phyloP scores from a whole-genome alignment of 768 basidiomycete genomes.

The Russula sp. region DNA sequence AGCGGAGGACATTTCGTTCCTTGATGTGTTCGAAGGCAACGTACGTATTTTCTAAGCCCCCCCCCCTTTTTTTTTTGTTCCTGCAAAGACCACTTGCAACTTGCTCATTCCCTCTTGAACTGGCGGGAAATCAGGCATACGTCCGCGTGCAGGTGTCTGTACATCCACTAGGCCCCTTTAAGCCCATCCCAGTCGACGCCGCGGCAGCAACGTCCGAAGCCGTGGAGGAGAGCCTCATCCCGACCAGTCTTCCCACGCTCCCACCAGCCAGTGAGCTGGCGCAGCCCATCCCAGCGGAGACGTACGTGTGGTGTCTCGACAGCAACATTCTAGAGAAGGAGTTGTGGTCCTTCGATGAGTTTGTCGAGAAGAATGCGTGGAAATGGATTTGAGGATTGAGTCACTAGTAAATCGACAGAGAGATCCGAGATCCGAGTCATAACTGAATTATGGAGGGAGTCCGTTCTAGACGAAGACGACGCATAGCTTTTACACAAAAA shows the following conservation, averaged over 20 bases:
- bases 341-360: slow-evolving; percentile 80
- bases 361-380: slow-evolving; percentile 66
- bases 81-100: too few relatives aligned
- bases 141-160: slow-evolving; percentile 44
- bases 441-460: too few relatives aligned
- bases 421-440: too few relatives aligned
- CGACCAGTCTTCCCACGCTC: slow-evolving; percentile 37
- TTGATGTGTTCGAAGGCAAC: slow-evolving; percentile 80
- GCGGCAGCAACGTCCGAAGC: neutral
- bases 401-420: too few relatives aligned
- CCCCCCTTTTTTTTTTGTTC: too few relatives aligned
- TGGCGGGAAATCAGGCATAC: slow-evolving; percentile 59
- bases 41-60: slow-evolving; percentile 38
- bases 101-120: too few relatives aligned
- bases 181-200: slow-evolving; percentile 23
- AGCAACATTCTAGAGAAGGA: slow-evolving; percentile 41
- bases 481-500: too few relatives aligned
- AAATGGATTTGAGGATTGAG: slow-evolving; percentile 57
- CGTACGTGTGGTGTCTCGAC: slow-evolving; percentile 60
- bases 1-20: slow-evolving; percentile 46
- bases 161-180: slow-evolving; percentile 44
- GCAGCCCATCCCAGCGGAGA: slow-evolving; percentile 43
- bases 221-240: slow-evolving; percentile 30
- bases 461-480: too few relatives aligned
- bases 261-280: slow-evolving; percentile 32